These are phyloP conservation scores for Endocalyx cinctus DNA, from an alignment of 2,329 filamentous ascomycete genomes.

Conservation along the genomic window DNA sequence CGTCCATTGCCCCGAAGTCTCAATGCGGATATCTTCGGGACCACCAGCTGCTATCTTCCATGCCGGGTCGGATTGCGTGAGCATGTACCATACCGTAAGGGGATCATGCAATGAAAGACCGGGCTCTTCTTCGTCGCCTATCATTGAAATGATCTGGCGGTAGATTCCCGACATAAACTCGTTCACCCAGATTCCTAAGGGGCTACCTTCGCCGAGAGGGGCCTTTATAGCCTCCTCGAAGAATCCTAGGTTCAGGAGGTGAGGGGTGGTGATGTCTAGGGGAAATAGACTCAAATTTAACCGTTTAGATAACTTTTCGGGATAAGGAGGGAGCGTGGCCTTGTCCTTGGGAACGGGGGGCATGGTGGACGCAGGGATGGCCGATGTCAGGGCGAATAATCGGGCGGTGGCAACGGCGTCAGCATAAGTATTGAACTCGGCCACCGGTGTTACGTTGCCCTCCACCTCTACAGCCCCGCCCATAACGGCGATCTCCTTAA, in stretches of 20 bases:
- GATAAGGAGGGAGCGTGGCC: conserved; percentile 56
- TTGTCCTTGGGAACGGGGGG: conserved; percentile 57
- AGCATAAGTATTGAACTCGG: conserved; percentile 94
- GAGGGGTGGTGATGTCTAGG: conserved; percentile 70
- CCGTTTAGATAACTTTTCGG: conserved; percentile 54
- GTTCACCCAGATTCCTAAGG: conserved; percentile 67
- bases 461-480: conserved; percentile 75
- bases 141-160: conserved; percentile 60
- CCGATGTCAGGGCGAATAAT: conserved; percentile 72
- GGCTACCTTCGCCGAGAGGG: conserved; percentile 58
- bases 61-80: conserved; percentile 53
- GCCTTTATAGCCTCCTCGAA: conserved; percentile 54
- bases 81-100: conserved; percentile 72
- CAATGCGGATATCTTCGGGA: conserved; percentile 80
- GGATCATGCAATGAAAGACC: conserved; percentile 72
- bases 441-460: conserved; percentile 81
- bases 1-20: conserved; percentile 92
- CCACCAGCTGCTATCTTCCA: conserved; percentile 52
- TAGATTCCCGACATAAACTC: conserved; percentile 71
- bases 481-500: conserved; percentile 93
- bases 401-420: conserved; percentile 75
- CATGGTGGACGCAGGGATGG: conserved; percentile 72
- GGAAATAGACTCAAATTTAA: conserved; percentile 70
- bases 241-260: conserved; percentile 58
- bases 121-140: conserved; percentile 52